Evolutionary conservation across 1,139 yeast genomes (phyloP), one percentile per base, ranked within the genome.

Genomic region (Hansenula sp.): DNA sequence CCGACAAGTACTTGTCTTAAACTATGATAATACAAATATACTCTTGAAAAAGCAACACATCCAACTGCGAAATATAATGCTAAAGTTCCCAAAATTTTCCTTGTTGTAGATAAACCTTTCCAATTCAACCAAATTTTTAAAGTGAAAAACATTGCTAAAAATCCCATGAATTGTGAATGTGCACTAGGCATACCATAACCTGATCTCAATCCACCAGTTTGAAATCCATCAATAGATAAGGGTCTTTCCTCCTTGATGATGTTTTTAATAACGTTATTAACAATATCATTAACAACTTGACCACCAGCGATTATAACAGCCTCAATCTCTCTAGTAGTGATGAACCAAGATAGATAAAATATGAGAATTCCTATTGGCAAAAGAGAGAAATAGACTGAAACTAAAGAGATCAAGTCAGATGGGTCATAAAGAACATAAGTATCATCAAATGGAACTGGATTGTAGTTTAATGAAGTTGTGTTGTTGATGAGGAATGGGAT

Each of bases 121-220:
- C 66, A 76, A 47, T 71, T 72, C 32, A 70, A 61, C 48, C 67
- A 53, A 47, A 77, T 53, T 59, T 77, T 71, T 51, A 88, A 71
- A 9, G 74, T 60, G 45, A 80, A 70, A 62, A 88, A 90, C 4
- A 81, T 74, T 15, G 84, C 77, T 56, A 85, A 82, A 63, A 82
- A 93, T 1, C 96, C 94, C 90, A 90, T 86, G 65, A 91, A 93
- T 65, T 93, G 99, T 0, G 96, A 81, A 63, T 93, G 99, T 2
- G 98, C 96, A 45, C 93, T 82, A 0, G 99, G 99, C 98, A 93
- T 91, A 0, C 99, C 99, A 62, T 84, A 89, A 2, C 88, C 85
- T 43, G 81, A 63, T 54, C 75, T 50, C 19, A 70, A 37, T 58
- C 73, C 66, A 64, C 50, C 74, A 63, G 50, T 76, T 69, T 51